Evolutionary conservation across 805 yeast species (phyloP).

Genomic region (Henningerozyma blattae): DNA sequence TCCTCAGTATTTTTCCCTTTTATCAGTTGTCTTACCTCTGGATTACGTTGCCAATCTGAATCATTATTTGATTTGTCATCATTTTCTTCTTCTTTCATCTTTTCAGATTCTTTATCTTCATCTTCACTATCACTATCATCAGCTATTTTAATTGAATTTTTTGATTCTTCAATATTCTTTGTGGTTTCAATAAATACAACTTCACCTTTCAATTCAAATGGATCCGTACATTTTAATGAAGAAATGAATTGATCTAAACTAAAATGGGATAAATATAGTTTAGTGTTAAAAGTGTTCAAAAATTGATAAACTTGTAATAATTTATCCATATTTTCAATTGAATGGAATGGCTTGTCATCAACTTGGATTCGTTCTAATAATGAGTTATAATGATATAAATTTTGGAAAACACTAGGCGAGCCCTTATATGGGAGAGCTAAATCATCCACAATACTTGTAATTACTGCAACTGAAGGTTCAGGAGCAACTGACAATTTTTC

Average conservation of each 20-base stretch:
- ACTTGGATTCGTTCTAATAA: slow-evolving; percentile 12
- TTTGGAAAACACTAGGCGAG: slow-evolving; percentile 10
- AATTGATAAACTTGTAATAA: slow-evolving; percentile 21
- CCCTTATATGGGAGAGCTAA: slow-evolving; percentile 15
- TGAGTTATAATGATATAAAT: slow-evolving; percentile 13
- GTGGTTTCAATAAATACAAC: slow-evolving; percentile 8
- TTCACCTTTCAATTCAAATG: slow-evolving; percentile 18
- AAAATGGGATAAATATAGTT: slow-evolving; percentile 15
- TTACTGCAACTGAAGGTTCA: slow-evolving; percentile 1
- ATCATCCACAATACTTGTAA: slow-evolving; percentile 19
- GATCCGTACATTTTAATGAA: slow-evolving; percentile 20
- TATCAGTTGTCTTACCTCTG: slow-evolving; percentile 9
- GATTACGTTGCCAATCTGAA: slow-evolving; percentile 18
- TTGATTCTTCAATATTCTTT: neutral
- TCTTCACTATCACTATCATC: neutral
- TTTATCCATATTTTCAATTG: slow-evolving; percentile 12
- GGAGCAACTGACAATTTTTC: neutral
- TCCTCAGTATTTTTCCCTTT: slow-evolving; percentile 4
- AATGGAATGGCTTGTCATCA: neutral
- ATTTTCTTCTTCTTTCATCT: neutral
- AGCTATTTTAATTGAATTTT: neutral
- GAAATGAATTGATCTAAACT: slow-evolving; percentile 20
- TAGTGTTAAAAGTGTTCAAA: slow-evolving; percentile 18
- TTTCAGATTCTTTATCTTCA: neutral
- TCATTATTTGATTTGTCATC: slow-evolving; percentile 1